phyloP scores from a whole-genome alignment of 306 rosid genomes.

The Canavalia gladiata region DNA sequence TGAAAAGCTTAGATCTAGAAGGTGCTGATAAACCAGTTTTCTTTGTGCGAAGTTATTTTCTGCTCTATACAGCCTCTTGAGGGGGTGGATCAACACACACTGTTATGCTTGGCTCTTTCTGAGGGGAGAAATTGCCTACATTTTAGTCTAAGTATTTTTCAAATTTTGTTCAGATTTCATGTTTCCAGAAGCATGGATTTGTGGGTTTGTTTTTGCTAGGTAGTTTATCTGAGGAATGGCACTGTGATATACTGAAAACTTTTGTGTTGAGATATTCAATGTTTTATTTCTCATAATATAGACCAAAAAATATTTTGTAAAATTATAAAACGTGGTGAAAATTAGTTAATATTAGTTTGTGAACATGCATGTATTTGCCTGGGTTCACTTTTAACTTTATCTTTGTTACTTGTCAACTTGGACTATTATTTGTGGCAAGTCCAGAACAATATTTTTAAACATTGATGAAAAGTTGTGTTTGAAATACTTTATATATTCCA shows the following conservation, averaged over 20 bases:
- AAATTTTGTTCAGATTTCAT: constrained; percentile 54
- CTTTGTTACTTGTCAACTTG: too few relatives aligned
- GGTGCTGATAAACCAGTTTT: constrained; percentile 43
- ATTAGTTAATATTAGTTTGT: background rate
- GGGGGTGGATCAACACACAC: constrained; percentile 62
- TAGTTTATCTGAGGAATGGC: background rate
- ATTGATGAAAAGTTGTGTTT: too few relatives aligned
- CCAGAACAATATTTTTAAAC: too few relatives aligned
- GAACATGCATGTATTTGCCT: too few relatives aligned
- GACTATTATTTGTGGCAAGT: too few relatives aligned
- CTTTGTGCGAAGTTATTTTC: constrained; percentile 48
- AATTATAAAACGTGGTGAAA: background rate
- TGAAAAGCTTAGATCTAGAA: constrained; percentile 49
- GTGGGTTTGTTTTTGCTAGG: background rate
- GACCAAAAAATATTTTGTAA: background rate
- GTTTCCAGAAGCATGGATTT: constrained; percentile 29
- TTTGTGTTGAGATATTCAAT: constrained; percentile 1
- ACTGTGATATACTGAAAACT: constrained; percentile 19
- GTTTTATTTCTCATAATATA: background rate
- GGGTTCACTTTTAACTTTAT: too few relatives aligned
- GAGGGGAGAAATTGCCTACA: constrained; percentile 43
- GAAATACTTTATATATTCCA: too few relatives aligned
- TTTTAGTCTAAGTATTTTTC: constrained; percentile 48
- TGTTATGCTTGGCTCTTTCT: constrained; percentile 43
- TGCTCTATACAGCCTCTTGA: constrained; percentile 59